A percentile compares a stretch with the other conserved stretches of the same genome.
Evolutionary conservation across 2,329 filamentous ascomycete genomes (phyloP).

Genomic region (Penicillium fuscoglaucum): DNA sequence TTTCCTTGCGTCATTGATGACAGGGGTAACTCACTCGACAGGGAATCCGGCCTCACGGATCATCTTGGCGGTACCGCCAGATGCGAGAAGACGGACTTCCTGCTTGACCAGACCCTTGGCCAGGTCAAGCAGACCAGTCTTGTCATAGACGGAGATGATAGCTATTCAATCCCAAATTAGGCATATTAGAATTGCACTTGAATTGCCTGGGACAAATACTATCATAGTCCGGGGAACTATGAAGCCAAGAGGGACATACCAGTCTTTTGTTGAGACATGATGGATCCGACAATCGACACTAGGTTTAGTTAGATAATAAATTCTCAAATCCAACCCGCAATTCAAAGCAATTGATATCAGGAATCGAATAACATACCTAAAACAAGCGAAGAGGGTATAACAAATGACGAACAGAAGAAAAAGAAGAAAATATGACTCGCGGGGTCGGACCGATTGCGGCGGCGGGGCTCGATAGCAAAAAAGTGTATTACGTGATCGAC

Average conservation of each 20-base stretch:
- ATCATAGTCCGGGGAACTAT: conserved; percentile 25
- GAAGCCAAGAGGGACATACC: conserved; percentile 32
- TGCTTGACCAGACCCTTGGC: conserved; percentile 87
- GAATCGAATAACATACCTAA: conserved; percentile 16
- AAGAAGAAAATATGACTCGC: conserved; percentile 25
- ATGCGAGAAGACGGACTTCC: conserved; percentile 89
- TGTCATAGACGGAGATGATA: conserved; percentile 98
- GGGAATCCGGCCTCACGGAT: conserved; percentile 94
- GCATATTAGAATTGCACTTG: conserved; percentile 15
- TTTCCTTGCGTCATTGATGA: not conserved
- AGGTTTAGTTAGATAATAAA: conserved; percentile 14
- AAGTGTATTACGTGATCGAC: conserved; percentile 13
- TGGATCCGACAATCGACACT: conserved; percentile 31
- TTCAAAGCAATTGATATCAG: conserved; percentile 5
- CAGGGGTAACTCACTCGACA: conserved; percentile 69
- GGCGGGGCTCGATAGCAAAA: conserved; percentile 12
- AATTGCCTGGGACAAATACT: conserved; percentile 18
- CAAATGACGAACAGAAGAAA: conserved; percentile 21
- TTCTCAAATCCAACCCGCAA: not conserved
- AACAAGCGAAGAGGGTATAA: conserved; percentile 20
- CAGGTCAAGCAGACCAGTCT: conserved; percentile 90
- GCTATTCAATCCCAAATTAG: conserved; percentile 49
- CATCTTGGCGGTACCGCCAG: conserved; percentile 92
- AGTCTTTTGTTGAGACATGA: conserved; percentile 44
- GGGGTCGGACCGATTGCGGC: conserved; percentile 31